These are phyloP conservation scores for Scytalidium sp. DNA, from an alignment of 2,329 filamentous ascomycete species.

Conservation along the genomic window DNA sequence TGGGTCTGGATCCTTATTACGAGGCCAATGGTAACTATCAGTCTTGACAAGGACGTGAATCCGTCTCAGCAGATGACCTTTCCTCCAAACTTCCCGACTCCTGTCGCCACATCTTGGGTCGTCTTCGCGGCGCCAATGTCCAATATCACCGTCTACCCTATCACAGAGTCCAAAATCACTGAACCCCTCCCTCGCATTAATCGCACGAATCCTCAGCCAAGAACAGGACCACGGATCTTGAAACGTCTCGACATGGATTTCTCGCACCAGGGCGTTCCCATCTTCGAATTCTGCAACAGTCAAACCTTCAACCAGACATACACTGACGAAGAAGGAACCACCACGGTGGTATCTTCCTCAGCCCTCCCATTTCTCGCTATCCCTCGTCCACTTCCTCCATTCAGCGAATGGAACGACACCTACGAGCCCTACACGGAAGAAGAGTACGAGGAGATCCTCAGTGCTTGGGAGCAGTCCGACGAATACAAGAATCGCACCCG, in stretches of 20 bases:
- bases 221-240: constrained; percentile 5
- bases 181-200: not conserved
- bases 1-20: constrained; percentile 25
- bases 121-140: constrained; percentile 23
- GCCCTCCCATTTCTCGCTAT: not conserved
- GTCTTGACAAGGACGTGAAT: not conserved
- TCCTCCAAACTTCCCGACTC: constrained; percentile 19
- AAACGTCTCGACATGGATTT: constrained; percentile 25
- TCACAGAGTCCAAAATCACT: constrained; percentile 5
- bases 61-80: not conserved
- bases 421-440: not conserved
- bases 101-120: constrained; percentile 18
- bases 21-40: constrained; percentile 12
- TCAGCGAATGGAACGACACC: constrained; percentile 6
- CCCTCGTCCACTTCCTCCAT: constrained; percentile 2
- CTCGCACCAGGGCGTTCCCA: constrained; percentile 20
- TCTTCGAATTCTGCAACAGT: constrained; percentile 23
- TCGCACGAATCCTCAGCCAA: not conserved
- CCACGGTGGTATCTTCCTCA: too few relatives aligned
- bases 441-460: constrained; percentile 4
- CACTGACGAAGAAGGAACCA: too few relatives aligned
- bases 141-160: constrained; percentile 17
- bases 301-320: not conserved
- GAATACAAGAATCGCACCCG: not conserved
- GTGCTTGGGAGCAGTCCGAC: not conserved